A percentile compares a stretch with the other conserved stretches of the same genome.
Conservation (phyloP, 1,139 yeast species). For the Diutina ranongensis region DNA sequence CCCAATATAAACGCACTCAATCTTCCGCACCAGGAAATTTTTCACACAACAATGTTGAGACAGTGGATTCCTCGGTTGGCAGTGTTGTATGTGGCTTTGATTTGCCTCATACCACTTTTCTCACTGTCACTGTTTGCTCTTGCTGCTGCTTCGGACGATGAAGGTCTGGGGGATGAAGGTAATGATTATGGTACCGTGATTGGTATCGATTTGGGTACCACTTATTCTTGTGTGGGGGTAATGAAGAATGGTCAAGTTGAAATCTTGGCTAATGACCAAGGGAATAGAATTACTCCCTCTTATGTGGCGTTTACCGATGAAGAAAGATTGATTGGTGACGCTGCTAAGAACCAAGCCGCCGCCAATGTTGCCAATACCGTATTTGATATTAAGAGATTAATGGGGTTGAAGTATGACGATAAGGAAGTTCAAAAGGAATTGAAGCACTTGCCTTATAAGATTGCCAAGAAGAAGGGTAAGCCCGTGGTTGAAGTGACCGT, state of each 20-base stretch:
- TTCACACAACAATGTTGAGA: slow-evolving; percentile 4
- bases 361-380: slow-evolving; percentile 57
- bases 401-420: slow-evolving; percentile 53
- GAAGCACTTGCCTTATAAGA: slow-evolving; percentile 55
- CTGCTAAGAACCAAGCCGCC: slow-evolving; percentile 7
- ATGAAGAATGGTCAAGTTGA: slow-evolving; percentile 52
- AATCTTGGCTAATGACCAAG: slow-evolving; percentile 21
- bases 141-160: slow-evolving; percentile 1
- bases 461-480: slow-evolving; percentile 44
- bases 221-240: slow-evolving; percentile 64
- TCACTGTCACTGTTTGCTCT: slow-evolving; percentile 4
- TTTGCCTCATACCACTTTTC: slow-evolving; percentile 4
- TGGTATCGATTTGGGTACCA: slow-evolving; percentile 80
- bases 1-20: slow-evolving; percentile 1
- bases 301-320: slow-evolving; percentile 65
- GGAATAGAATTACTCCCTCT: slow-evolving; percentile 16
- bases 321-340: slow-evolving; percentile 31
- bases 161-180: not conserved
- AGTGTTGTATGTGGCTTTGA: slow-evolving; percentile 4
- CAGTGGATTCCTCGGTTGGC: slow-evolving; percentile 6
- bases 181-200: slow-evolving; percentile 26
- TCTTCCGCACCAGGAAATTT: slow-evolving; percentile 1
- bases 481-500: slow-evolving; percentile 52
- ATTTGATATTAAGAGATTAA: slow-evolving; percentile 58
- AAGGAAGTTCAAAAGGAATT: slow-evolving; percentile 45